These are phyloP conservation scores for Fragilaria crotonensis DNA, from an alignment of 108 stramenopile genomes.

Conservation along the genomic window DNA sequence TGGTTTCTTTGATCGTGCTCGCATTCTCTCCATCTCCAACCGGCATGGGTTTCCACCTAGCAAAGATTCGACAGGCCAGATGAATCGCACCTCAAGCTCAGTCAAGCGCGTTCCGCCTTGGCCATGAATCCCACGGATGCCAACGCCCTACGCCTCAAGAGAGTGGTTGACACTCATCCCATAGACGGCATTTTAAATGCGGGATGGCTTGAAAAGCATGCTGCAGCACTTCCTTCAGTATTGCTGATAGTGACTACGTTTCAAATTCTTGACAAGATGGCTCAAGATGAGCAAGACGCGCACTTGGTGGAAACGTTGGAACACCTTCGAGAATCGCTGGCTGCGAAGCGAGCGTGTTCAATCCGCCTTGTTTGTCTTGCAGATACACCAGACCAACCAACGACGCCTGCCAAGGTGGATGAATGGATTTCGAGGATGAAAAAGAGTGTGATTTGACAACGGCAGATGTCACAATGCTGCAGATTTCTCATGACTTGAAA, in stretches of 20 bases:
- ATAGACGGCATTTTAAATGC: constrained; percentile 61
- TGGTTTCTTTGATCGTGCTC: constrained; percentile 53
- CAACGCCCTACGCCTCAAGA: constrained; percentile 10
- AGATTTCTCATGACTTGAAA: constrained; percentile 11
- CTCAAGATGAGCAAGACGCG: constrained; percentile 29
- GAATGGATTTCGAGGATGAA: constrained; percentile 3
- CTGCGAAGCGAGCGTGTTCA: constrained; percentile 47
- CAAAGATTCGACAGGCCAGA: constrained; percentile 54
- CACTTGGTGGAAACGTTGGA: constrained; percentile 40
- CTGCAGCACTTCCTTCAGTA: constrained; percentile 53
- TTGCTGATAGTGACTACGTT: constrained; percentile 56
- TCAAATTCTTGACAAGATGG: constrained; percentile 5
- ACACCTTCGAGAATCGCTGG: constrained; percentile 39
- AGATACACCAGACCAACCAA: neutral
- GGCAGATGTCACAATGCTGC: constrained; percentile 8
- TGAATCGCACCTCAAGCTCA: constrained; percentile 17
- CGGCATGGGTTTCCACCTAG: constrained; percentile 74
- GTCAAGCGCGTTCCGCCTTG: constrained; percentile 8
- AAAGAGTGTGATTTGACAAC: constrained; percentile 1
- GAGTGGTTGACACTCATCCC: constrained; percentile 20
- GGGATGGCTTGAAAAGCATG: constrained; percentile 78
- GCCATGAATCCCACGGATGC: neutral
- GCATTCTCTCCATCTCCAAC: constrained; percentile 40
- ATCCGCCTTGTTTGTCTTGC: constrained; percentile 56
- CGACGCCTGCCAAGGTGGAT: neutral